phyloP scores from a whole-genome alignment of 345 rosid species.

The Noccaea caerulescens region DNA sequence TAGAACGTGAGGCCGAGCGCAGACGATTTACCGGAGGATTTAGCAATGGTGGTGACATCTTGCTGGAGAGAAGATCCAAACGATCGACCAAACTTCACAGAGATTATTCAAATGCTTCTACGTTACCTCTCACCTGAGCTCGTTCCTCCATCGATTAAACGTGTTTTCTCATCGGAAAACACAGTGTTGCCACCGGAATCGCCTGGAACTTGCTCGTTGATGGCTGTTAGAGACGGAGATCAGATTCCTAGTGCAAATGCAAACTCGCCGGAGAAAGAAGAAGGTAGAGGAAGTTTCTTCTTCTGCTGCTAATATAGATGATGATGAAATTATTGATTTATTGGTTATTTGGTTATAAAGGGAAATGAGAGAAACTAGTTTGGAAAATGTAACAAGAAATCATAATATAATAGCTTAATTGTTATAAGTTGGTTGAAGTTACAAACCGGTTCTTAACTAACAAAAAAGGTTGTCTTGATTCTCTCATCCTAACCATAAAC shows the following conservation, averaged over 20 bases:
- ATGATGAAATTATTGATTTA: conserved; percentile 6
- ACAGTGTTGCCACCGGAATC: conserved; percentile 79
- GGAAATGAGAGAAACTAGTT: neutral
- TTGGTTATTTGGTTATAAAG: neutral
- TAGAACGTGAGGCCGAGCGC: conserved; percentile 90
- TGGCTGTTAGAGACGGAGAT: conserved; percentile 59
- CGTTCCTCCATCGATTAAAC: conserved; percentile 52
- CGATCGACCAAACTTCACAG: conserved; percentile 76
- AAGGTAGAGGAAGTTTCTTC: conserved; percentile 70
- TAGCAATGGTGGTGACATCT: conserved; percentile 78
- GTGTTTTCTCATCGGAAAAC: conserved; percentile 57
- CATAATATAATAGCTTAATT: neutral
- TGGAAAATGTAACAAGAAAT: neutral
- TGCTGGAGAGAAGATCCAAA: conserved; percentile 98
- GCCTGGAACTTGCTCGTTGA: conserved; percentile 84
- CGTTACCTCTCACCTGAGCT: conserved; percentile 69
- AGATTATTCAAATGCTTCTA: conserved; percentile 81
- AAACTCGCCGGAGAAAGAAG: conserved; percentile 45
- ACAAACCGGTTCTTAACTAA: too few species aligned
- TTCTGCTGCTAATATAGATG: conserved; percentile 39
- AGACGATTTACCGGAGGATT: conserved; percentile 73
- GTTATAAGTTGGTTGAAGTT: too few species aligned
- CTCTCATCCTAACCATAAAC: neutral
- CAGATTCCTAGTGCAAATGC: conserved; percentile 20
- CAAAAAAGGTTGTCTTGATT: neutral